Evolutionary conservation across 306 rosid genomes (phyloP).

Genomic region (Hippophae rhamnoides): DNA sequence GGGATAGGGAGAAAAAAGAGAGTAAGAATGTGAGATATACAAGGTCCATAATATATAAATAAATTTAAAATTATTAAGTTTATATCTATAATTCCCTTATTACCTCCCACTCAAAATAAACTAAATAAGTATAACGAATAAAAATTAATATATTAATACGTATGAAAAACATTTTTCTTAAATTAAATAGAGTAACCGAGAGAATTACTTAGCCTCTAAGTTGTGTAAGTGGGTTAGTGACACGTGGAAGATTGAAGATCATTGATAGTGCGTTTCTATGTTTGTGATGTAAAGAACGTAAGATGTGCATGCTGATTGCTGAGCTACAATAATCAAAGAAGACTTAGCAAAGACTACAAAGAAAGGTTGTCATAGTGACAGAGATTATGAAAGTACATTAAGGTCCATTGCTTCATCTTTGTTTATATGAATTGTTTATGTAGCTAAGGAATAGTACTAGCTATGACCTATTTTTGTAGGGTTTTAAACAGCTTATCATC

Average conservation of each 20-base stretch:
- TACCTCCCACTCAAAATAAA: too few relatives aligned
- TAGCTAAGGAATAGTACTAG: neutral
- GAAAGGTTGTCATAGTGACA: conserved; percentile 18
- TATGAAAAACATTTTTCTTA: too few relatives aligned
- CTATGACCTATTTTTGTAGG: conserved; percentile 16
- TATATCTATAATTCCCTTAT: too few relatives aligned
- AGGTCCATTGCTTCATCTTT: conserved; percentile 28
- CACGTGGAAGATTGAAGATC: conserved; percentile 47
- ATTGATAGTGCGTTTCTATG: conserved; percentile 44
- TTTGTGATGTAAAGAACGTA: conserved; percentile 35
- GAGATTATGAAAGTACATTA: conserved; percentile 37
- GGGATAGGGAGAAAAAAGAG: too few relatives aligned
- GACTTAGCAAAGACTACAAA: conserved; percentile 27
- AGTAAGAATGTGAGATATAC: too few relatives aligned
- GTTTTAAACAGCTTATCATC: conserved; percentile 55
- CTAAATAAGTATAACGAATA: too few relatives aligned
- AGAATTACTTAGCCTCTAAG: conserved; percentile 51
- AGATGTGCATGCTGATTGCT: conserved; percentile 32
- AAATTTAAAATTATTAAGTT: too few relatives aligned
- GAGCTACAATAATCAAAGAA: conserved; percentile 21
- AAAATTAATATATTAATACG: too few relatives aligned
- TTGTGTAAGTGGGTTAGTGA: conserved; percentile 28
- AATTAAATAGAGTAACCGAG: too few relatives aligned
- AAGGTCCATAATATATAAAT: too few relatives aligned
- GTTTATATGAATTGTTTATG: neutral